Base-by-base conservation (phyloP, 805 yeast genomes). In the Candida orba region DNA sequence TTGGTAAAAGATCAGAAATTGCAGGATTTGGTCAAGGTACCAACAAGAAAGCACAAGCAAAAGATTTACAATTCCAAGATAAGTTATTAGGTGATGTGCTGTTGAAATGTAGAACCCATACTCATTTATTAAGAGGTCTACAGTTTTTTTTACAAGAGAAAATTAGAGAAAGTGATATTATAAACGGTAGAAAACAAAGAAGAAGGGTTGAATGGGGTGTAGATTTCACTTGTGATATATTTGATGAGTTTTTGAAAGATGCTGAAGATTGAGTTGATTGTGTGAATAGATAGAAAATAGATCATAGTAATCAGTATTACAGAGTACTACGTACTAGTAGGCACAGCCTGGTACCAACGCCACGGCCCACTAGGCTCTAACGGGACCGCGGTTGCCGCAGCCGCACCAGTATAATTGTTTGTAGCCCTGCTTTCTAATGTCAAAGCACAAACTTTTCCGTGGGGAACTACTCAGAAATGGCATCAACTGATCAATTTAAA, bases 141-240 rank as follows among this genome's bases (percentile, higher is more conserved):
- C 81, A 77, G 53, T 78, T 72, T 48, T 81, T 84, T 55, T 60
- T 81, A 34, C 72, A 69, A 36, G 69, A 69, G 43, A 65, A 64
- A 34, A 68, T 81, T 20, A 57, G 64, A 47, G 55, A 57, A 18
- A 71, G 80, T 59, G 71, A 68, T 46, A 63, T 77, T 35, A 58
- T 79, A 34, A 65, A 65, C 41, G 79, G 87, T 14, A 70, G 68
- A 49, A 73, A 72, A 52, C 84, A 79, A 54, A 66, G 58, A 31
- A 69, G 62, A 37, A 70, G 90, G 52, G 75, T 83, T 1, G 66
- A 68, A 29, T 85, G 95, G 95, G 93, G 83, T 3, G 68, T 71
- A 17, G 75, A 72, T 41, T 64, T 77, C 2, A 65, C 76, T 60
- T 61, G 70, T 45, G 84, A 78, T 48, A 63, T 79, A 34, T 69